Base-by-base conservation (phyloP, 2,329 filamentous ascomycete genomes). In the Bipolaris oryzae region DNA sequence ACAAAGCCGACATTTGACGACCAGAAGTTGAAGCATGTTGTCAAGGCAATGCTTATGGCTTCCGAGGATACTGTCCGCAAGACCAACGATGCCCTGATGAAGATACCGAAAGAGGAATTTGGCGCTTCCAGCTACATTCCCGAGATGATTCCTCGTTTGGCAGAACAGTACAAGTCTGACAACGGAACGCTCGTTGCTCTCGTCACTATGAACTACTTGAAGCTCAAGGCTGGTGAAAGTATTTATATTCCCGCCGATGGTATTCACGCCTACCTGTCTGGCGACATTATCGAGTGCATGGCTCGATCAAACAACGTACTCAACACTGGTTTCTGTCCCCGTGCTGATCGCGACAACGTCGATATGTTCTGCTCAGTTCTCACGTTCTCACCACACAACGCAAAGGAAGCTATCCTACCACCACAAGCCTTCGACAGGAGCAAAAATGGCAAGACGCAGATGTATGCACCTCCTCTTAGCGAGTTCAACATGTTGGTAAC, bases 201-300 rank as follows among this genome's bases (percentile, higher is more conserved):
- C 5, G 76, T 91, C 34, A 86, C 86, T 43, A 92, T 91, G 89
- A 93, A 93, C 75, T 92, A 85, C 68, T 70, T 92, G 49, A 79
- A 83, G 1, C 81, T 92, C 7, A 76, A 84, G 18, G 81, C 87
- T 0, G 89, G 89, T 15, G 84, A 91, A 49, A 83, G 85, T 7
- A 81, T 92, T 49, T 90, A 85, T 70, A 88, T 92, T 15, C 89
- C 88, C 0, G 87, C 88, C 0, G 88, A 91, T 62, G 88, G 87
- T 4, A 89, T 91, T 51, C 88, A 92, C 68, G 89, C 89, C 0
- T 92, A 91, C 68, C 78, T 92, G 0, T 82, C 83, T 3, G 89
- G 89, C 3, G 86, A 91, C 69, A 90, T 92, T 49, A 85, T 92
- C 64, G 89, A 92, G 74, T 91, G 89, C 75, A 92, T 92, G 89